Evolutionary conservation across 768 basidiomycete genomes (phyloP).

Genomic region (Lactarius pseudohatsudake): DNA sequence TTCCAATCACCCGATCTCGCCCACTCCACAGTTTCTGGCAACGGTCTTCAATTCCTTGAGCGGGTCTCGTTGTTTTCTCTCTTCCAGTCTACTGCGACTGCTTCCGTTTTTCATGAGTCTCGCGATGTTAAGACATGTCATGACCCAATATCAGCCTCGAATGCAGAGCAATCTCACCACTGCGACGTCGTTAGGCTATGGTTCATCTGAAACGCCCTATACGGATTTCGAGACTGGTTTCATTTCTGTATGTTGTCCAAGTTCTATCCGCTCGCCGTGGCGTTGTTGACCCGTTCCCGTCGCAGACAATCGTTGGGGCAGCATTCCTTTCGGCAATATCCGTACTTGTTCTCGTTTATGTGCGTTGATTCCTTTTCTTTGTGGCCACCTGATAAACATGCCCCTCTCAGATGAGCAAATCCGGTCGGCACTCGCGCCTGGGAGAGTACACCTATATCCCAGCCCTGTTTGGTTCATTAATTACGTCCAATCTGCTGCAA

Average conservation of each 20-base stretch:
- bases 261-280: neutral
- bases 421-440: constrained; percentile 26
- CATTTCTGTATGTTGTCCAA: constrained; percentile 18
- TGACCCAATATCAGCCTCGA: neutral
- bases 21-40: neutral
- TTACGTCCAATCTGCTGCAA: constrained; percentile 38
- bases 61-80: neutral
- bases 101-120: neutral
- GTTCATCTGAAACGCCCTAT: neutral
- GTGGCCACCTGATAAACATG: neutral
- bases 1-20: neutral
- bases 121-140: neutral
- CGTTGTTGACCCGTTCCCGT: neutral
- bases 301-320: constrained; percentile 33
- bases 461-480: constrained; percentile 36
- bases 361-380: constrained; percentile 12
- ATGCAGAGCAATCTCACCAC: neutral
- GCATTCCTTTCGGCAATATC: constrained; percentile 34
- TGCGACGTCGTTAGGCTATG: neutral
- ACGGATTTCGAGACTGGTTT: constrained; percentile 10
- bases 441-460: constrained; percentile 33
- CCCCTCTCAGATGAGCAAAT: constrained; percentile 25
- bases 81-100: neutral
- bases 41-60: neutral
- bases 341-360: constrained; percentile 30